A percentile compares a stretch with the other conserved stretches of the same genome.
phyloP scores from a whole-genome alignment of 441 rosid species.

The Omphalea diandra region DNA sequence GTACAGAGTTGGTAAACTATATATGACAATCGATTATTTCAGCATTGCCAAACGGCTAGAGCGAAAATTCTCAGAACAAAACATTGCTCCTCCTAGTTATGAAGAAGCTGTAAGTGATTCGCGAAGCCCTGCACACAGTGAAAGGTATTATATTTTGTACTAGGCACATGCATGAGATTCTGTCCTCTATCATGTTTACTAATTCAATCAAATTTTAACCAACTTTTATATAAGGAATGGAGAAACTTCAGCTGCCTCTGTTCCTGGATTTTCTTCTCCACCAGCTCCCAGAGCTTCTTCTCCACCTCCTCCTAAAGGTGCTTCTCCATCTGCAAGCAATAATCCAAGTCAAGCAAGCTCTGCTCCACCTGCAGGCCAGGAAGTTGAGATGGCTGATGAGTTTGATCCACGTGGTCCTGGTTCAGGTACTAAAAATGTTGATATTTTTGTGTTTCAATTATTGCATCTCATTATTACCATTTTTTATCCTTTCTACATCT shows the following conservation, averaged over 20 bases:
- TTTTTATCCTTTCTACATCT: too few relatives aligned
- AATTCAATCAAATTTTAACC: conserved; percentile 17
- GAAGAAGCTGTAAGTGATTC: conserved; percentile 80
- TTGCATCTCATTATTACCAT: background rate
- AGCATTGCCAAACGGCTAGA: conserved; percentile 57
- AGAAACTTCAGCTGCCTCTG: conserved; percentile 50
- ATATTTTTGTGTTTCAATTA: background rate
- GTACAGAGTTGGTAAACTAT: background rate
- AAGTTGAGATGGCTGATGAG: conserved; percentile 60
- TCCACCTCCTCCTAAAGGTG: conserved; percentile 36
- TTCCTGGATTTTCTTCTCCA: conserved; percentile 48
- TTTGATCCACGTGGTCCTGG: conserved; percentile 84
- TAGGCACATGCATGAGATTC: conserved; percentile 16
- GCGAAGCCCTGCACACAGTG: conserved; percentile 69
- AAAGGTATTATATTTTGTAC: conserved; percentile 54
- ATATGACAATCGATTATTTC: conserved; percentile 1
- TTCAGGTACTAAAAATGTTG: conserved; percentile 46
- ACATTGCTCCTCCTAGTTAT: conserved; percentile 83
- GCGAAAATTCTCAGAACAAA: conserved; percentile 89
- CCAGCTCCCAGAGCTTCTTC: conserved; percentile 37
- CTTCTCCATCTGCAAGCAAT: conserved; percentile 47
- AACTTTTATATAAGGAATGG: conserved; percentile 52
- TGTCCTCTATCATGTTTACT: conserved; percentile 22
- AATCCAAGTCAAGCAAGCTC: conserved; percentile 40
- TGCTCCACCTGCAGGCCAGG: conserved; percentile 45